These are phyloP conservation scores for Hypoxylon rubiginosum DNA, from an alignment of 2,329 filamentous ascomycete genomes.

Conservation along the genomic window DNA sequence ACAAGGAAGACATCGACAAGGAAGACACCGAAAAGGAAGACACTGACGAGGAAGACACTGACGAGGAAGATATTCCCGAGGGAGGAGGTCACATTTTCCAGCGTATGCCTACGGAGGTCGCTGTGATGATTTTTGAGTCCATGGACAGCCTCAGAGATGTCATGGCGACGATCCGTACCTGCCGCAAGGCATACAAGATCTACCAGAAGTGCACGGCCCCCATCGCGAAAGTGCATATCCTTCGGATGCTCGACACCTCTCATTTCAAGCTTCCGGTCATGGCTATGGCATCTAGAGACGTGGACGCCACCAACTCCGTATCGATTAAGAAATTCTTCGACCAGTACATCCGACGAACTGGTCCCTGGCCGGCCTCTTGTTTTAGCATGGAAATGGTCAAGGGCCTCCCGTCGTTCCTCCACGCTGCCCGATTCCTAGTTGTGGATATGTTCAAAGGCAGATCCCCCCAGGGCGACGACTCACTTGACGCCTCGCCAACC, in stretches of 20 bases:
- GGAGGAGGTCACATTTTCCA: not conserved
- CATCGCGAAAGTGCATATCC: not conserved
- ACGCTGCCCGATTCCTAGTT: too few relatives aligned
- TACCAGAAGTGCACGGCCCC: not conserved
- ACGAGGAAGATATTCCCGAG: too few relatives aligned
- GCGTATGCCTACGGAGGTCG: not conserved
- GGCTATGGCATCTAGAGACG: constrained; percentile 13
- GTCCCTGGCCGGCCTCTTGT: not conserved
- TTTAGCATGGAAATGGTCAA: not conserved
- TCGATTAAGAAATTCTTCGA: constrained; percentile 1
- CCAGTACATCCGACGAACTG: not conserved
- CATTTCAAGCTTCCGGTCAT: constrained; percentile 12
- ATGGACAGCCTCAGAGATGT: not conserved
- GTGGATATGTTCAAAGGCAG: too few relatives aligned
- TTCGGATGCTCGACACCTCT: not conserved
- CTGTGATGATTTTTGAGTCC: not conserved
- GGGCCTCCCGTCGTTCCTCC: too few relatives aligned
- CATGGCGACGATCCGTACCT: not conserved
- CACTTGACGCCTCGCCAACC: not conserved
- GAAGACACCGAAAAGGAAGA: too few relatives aligned
- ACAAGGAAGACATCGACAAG: not conserved
- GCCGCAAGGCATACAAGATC: not conserved
- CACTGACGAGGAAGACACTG: too few relatives aligned
- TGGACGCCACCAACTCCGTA: not conserved
- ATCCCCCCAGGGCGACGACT: too few relatives aligned